phyloP scores from a whole-genome alignment of 1,284 basidiomycete genomes.

The Flammula alnicola region DNA sequence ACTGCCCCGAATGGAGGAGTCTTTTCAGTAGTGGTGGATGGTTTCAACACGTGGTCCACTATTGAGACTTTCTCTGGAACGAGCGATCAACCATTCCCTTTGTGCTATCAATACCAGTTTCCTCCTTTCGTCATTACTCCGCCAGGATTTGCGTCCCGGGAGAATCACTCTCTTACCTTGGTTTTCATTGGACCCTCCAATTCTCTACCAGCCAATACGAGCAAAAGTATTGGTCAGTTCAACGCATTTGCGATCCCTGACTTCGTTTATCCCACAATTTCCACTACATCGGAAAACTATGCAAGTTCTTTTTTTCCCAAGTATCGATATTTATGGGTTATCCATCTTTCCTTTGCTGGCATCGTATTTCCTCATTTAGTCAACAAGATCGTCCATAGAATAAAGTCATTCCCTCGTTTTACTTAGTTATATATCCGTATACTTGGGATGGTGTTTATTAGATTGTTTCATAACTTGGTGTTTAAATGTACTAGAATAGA shows the following conservation, averaged over 20 bases:
- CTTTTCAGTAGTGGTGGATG: conserved; percentile 24
- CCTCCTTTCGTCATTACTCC: conserved; percentile 22
- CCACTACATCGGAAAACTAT: no score
- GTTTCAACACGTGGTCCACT: conserved; percentile 16
- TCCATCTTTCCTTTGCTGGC: no score
- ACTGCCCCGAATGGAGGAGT: conserved; percentile 24
- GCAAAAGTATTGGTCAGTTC: conserved; percentile 17
- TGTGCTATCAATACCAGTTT: conserved; percentile 21
- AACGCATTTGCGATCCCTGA: conserved; percentile 24
- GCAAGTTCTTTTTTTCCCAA: no score
- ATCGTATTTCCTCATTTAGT: no score
- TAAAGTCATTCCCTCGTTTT: no score
- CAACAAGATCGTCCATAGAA: no score
- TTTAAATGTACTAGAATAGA: no score
- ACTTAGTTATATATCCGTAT: no score
- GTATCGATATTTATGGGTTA: no score
- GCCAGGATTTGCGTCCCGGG: conserved; percentile 14
- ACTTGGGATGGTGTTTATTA: no score
- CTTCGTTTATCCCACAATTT: no score
- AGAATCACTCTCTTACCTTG: conserved; percentile 20
- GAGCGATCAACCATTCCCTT: conserved; percentile 6
- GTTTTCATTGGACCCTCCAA: conserved; percentile 20
- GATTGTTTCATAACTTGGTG: no score
- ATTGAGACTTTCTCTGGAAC: conserved; percentile 23
- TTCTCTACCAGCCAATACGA: conserved; percentile 7